Conservation (phyloP, 2,329 filamentous ascomycete species). For the Monilinia aucupariae region DNA sequence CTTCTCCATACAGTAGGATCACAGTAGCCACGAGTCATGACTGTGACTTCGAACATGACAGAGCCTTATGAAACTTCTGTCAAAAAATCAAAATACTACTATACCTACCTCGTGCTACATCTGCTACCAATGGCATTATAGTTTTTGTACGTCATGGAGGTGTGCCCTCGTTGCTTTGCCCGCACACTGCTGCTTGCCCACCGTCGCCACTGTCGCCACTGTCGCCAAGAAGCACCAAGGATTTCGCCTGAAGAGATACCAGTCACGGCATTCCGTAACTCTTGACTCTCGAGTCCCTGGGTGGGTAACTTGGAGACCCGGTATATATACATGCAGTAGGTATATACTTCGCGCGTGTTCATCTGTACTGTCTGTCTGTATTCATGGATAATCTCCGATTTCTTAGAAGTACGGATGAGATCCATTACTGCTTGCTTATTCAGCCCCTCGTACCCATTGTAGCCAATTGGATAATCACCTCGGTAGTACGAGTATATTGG, state of each 20-base stretch:
- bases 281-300: not conserved
- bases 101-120: not conserved
- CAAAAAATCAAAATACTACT: not conserved
- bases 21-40: not conserved
- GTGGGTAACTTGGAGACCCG: not conserved
- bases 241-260: not conserved
- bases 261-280: not conserved
- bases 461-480: not conserved
- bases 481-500: not conserved
- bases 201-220: not conserved
- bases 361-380: too few species aligned
- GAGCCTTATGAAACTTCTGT: not conserved
- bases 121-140: too few species aligned
- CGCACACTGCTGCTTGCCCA: too few species aligned
- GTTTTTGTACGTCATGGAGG: too few species aligned
- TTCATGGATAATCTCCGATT: constrained; percentile 1
- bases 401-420: not conserved
- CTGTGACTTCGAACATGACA: not conserved
- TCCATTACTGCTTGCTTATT: not conserved
- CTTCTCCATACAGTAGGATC: not conserved
- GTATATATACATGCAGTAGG: not conserved
- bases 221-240: not conserved
- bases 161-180: not conserved
- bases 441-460: not conserved
- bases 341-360: too few species aligned